phyloP scores from a whole-genome alignment of 2,329 filamentous ascomycete species.

The Hymenoscyphus fructigenus region DNA sequence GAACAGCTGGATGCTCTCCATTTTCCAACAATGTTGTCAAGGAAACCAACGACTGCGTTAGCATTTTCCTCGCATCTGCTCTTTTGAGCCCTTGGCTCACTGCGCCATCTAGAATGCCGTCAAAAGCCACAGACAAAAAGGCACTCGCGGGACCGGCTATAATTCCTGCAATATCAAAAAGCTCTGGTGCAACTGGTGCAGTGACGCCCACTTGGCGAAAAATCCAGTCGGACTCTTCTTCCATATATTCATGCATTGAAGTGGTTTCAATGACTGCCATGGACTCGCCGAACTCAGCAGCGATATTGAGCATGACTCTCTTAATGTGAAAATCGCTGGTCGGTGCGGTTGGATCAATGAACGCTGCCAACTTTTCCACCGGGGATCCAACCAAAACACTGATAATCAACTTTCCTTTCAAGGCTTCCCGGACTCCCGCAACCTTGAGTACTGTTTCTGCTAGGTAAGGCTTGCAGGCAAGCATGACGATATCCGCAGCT shows the following conservation, averaged over 20 bases:
- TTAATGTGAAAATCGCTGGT: constrained; percentile 54
- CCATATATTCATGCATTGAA: constrained; percentile 53
- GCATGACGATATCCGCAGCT: constrained; percentile 70
- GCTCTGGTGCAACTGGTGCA: constrained; percentile 61
- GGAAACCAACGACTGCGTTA: constrained; percentile 70
- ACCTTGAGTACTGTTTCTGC: constrained; percentile 66
- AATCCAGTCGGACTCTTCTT: constrained; percentile 69
- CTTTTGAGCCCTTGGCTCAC: constrained; percentile 76
- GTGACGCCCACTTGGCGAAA: constrained; percentile 73
- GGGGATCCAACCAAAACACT: constrained; percentile 79
- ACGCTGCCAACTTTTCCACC: constrained; percentile 62
- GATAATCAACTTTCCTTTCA: constrained; percentile 78
- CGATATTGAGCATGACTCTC: constrained; percentile 82
- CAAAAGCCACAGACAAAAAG: constrained; percentile 72
- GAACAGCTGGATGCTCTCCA: constrained; percentile 72
- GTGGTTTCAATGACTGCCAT: constrained; percentile 69
- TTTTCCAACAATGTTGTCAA: constrained; percentile 48
- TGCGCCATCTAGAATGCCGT: constrained; percentile 74
- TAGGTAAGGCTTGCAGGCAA: constrained; percentile 81
- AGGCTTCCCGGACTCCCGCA: constrained; percentile 67
- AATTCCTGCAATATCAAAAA: constrained; percentile 72
- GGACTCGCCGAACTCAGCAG: constrained; percentile 72
- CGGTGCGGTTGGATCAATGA: constrained; percentile 47
- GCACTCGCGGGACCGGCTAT: constrained; percentile 74
- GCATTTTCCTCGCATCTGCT: constrained; percentile 72